These are phyloP conservation scores for Pseudocercospora fuligena DNA, from an alignment of 2,329 filamentous ascomycete genomes.

Conservation along the genomic window DNA sequence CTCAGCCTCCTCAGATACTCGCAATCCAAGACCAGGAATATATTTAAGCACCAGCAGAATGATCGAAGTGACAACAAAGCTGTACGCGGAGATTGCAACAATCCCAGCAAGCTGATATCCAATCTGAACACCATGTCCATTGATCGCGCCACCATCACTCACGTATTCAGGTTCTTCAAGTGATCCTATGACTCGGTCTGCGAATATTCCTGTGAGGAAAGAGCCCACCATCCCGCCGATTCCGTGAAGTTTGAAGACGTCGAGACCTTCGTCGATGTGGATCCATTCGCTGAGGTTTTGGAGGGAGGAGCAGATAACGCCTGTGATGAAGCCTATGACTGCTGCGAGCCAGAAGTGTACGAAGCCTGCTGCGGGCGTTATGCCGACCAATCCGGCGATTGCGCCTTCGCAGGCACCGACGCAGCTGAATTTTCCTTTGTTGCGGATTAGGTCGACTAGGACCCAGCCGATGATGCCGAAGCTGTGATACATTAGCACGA, in stretches of 20 bases:
- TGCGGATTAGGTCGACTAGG: slow-evolving; percentile 57
- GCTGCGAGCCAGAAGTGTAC: slow-evolving; percentile 48
- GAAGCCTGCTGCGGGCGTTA: slow-evolving; percentile 49
- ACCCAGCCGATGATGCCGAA: slow-evolving; percentile 60
- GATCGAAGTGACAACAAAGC: slow-evolving; percentile 58
- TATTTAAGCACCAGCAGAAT: slow-evolving; percentile 59
- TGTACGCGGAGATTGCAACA: slow-evolving; percentile 57
- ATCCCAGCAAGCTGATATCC: slow-evolving; percentile 62
- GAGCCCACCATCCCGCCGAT: slow-evolving; percentile 63
- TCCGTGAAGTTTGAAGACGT: slow-evolving; percentile 65
- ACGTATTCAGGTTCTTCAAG: slow-evolving; percentile 50
- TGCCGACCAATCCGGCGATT: slow-evolving; percentile 64
- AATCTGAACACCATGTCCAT: slow-evolving; percentile 61
- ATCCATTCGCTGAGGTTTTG: slow-evolving; percentile 60
- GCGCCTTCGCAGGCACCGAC: slow-evolving; percentile 62
- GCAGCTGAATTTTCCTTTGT: slow-evolving; percentile 58
- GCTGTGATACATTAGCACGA: slow-evolving; percentile 54
- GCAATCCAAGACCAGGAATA: slow-evolving; percentile 59
- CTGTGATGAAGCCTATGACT: slow-evolving; percentile 61
- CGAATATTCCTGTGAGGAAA: slow-evolving; percentile 64
- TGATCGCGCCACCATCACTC: slow-evolving; percentile 51
- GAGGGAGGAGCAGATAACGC: slow-evolving; percentile 54
- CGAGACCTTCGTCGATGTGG: slow-evolving; percentile 61
- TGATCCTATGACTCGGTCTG: slow-evolving; percentile 50
- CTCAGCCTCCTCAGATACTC: slow-evolving; percentile 60